Evolutionary conservation across 2,329 filamentous ascomycete species (phyloP), one percentile per base, ranked within the genome.

Genomic region (Huntiella moniliformis): DNA sequence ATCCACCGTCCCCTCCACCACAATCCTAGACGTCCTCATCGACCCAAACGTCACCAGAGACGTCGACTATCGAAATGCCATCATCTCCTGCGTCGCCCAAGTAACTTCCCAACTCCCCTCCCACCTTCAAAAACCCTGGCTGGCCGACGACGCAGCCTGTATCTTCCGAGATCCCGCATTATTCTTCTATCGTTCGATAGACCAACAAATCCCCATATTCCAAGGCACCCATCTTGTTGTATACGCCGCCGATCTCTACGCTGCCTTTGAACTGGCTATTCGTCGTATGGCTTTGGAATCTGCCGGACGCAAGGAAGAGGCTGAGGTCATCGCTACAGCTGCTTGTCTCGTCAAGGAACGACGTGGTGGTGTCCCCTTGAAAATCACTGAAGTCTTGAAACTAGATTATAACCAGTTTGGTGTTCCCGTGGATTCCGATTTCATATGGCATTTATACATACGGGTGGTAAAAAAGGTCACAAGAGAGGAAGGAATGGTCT

Each of bases 41-140:
- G 54, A 57, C 41, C 56, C 55, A 3, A 54, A 56, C 44, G 41
- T 57, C 4, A 51, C 54, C 11, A 50, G 53, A 3, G 50, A 47
- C 2, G 13, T 40, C 7, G 50, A 54, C 12, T 57, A 56, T 47
- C 42, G 45, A 5, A 33, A 47, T 5, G 52, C 53, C 10, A 52
- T 56, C 16, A 28, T 28, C 22, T 10, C 7, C 7, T 28, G 22
- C 10, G 22, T 28, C 22, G 22, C 7, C 22, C 22, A 28, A 8
- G 22, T 28, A 28, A 28, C 22, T 8, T 28, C 22, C 10, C 22
- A 28, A 28, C 22, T 28, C 7, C 22, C 22, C 10, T 28, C 22
- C 4, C 22, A 28, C 22, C 17, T 42, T 12, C 22, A 17, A 11
- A 18, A 13, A 10, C 10, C 28, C n/a, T 39, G 38, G 38, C 13